Evolutionary conservation across 106 monocot genomes (phyloP), one percentile per base, ranked within the genome.

Genomic region (Acanthochlamys bracteata): DNA sequence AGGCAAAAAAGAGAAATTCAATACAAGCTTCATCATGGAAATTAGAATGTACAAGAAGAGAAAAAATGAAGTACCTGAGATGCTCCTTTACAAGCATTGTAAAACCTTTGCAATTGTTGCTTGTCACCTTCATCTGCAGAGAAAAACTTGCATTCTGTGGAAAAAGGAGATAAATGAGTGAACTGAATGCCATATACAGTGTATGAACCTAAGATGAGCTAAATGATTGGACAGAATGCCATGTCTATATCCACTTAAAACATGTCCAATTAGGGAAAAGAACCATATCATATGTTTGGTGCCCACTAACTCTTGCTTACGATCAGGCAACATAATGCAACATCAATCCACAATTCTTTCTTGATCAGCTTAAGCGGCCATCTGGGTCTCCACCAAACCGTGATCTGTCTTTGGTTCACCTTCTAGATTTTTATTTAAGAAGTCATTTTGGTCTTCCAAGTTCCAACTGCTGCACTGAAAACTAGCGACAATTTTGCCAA

Each of bases 61-160:
- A 15, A 8, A 20, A 61, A 15, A 47, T 62, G 20, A 19, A 65
- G 49, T 88, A 92, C 98, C 83, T 83, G 92, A 58, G 40, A 15
- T 24, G 83, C 60, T 62, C 92, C 98, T 63, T 56, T 78, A 66
- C 92, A 98, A 58, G 85, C 92, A 79, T 79, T 81, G 67, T 81
- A 86, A 56, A 98, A 80, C 69, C 60, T 71, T 27, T 61, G 76
- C 13, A 98, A 15, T 74, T 98, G 98, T 41, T 78, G 77, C 63
- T 81, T 92, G 70, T 98, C 92, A 55, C 98, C 85, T 83, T 92
- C 98, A 55, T 62, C 24, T 70, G 55, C 98, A 55, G 92, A 77
- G 60, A 86, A 77, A 63, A 98, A 77, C 55, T 83, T 88, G 61
- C 71, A 78, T 64, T 70, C 67, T 70, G 12, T 49, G 17, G 49